Base-by-base conservation (phyloP, 2,329 filamentous ascomycete genomes). In the Biscogniauxia marginata region DNA sequence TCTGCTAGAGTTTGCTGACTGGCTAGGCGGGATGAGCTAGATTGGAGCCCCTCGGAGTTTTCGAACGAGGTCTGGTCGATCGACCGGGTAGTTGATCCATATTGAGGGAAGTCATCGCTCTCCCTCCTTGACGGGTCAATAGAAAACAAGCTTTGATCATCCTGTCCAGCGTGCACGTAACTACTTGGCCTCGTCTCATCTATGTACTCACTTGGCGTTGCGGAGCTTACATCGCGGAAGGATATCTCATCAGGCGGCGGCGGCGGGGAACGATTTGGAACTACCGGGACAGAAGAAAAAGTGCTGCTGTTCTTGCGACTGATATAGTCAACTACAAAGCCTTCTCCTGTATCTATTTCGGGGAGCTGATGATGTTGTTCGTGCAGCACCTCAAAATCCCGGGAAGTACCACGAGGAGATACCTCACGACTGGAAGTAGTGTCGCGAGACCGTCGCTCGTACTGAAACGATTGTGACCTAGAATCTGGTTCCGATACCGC, bases 261-360 rank as follows among this genome's bases (percentile, higher is more conserved):
- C 0, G 81, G 81, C 2, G 81, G 80, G 25, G 79, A 75, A 57
- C 84, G 80, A 55, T 76, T 75, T 8, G 82, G 80, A 7, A 77
- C 59, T 4, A 67, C 55, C 21, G 73, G 73, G 39, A 69, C 58
- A 11, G 64, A 56, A 47, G 55, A 45, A 22, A 55, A 45, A 7
- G 50, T 48, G 44, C 60, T 50, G 49, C 59, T 63, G 56, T 58
- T 69, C 67, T 59, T 73, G 66, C 54, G 74, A 72, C 60, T 63
- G 44, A 78, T 60, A 57, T 80, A 81, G 3, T 77, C 75, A n/a
- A 82, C 71, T 6, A 74, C 75, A 58, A 83, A 82, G n/a, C 74
- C 76, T 56, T 73, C 75, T 5, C 79, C 79, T 3, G 77, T 80
- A 54, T 84, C 80, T 8, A 82, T 66, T 56, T 82, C 79, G 0